A percentile compares a stretch with the other conserved stretches of the same genome.
Evolutionary conservation across 768 basidiomycete species (phyloP).

Genomic region (Rhodotorula paludigena): DNA sequence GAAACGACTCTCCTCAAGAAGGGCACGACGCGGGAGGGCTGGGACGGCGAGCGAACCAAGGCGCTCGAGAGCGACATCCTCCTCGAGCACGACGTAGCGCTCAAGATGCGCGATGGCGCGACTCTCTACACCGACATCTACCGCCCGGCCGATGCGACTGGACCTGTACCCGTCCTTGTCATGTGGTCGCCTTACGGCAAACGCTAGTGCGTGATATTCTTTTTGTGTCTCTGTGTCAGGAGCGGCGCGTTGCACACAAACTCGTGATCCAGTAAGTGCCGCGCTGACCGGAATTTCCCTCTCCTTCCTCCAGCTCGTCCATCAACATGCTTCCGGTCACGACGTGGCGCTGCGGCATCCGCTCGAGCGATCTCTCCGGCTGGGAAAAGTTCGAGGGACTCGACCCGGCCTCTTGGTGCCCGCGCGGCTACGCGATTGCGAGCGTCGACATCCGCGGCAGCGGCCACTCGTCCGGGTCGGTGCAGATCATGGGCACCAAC

Average conservation of each 20-base stretch:
- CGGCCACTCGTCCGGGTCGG: conserved; percentile 27
- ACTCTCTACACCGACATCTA: conserved; percentile 23
- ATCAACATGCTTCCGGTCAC: conserved; percentile 21
- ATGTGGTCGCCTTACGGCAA: conserved; percentile 33
- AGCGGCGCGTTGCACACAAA: too few species aligned
- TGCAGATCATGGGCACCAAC: conserved; percentile 20
- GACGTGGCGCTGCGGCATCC: conserved; percentile 25
- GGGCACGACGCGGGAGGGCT: conserved; percentile 7
- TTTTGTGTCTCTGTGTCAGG: too few species aligned
- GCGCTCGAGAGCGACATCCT: conserved; percentile 25
- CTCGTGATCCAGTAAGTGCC: too few species aligned
- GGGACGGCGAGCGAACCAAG: not conserved
- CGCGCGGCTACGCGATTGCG: conserved; percentile 29
- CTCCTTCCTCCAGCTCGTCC: not conserved
- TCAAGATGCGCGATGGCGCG: conserved; percentile 27
- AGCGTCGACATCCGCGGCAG: conserved; percentile 23
- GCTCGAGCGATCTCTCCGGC: conserved; percentile 12
- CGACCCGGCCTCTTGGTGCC: conserved; percentile 27
- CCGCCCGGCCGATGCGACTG: conserved; percentile 20
- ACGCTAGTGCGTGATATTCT: conserved; percentile 3
- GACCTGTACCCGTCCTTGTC: not conserved
- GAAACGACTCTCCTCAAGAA: conserved; percentile 1
- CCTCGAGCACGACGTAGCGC: conserved; percentile 23
- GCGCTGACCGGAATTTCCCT: too few species aligned
- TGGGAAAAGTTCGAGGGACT: conserved; percentile 34